Conservation (phyloP, 306 rosid species). For the Leucaena leucocephala region DNA sequence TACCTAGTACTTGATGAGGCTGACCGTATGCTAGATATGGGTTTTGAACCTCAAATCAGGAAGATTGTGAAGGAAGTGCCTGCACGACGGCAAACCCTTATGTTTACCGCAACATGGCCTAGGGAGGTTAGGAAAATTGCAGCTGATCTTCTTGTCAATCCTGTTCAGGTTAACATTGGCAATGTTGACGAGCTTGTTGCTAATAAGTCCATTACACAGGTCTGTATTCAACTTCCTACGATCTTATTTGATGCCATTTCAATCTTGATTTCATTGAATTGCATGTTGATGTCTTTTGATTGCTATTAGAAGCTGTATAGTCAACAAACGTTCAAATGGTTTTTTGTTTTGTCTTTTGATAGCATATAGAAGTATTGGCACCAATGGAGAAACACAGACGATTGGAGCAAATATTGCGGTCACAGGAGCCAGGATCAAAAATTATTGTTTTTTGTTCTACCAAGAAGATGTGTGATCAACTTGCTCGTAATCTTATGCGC, state of each 20-base stretch:
- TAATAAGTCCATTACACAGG: constrained; percentile 96
- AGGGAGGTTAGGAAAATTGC: constrained; percentile 98
- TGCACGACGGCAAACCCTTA: constrained; percentile 89
- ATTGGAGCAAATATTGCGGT: constrained; percentile 81
- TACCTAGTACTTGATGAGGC: constrained; percentile 98
- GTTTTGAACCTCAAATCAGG: constrained; percentile 98
- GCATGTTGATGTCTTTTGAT: background rate
- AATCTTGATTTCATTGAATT: constrained; percentile 6
- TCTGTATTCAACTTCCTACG: constrained; percentile 36
- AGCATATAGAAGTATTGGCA: constrained; percentile 87
- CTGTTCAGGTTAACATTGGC: constrained; percentile 98
- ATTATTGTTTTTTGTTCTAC: constrained; percentile 93
- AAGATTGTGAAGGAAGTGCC: constrained; percentile 97
- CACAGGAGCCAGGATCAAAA: constrained; percentile 95
- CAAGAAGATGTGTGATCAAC: constrained; percentile 99
- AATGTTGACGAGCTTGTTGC: constrained; percentile 98
- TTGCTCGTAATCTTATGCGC: constrained; percentile 86
- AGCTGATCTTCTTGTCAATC: constrained; percentile 87
- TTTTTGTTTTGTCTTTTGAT: constrained; percentile 10
- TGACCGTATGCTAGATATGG: constrained; percentile 99
- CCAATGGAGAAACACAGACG: constrained; percentile 81
- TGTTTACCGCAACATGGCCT: constrained; percentile 99
- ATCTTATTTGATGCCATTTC: constrained; percentile 2
- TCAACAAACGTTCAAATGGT: constrained; percentile 24
- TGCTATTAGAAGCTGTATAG: background rate